Percentiles rank a stretch among this genome's conserved stretches.
These are phyloP conservation scores for Didymella segeticola DNA, from an alignment of 2,329 filamentous ascomycete genomes.

Conservation along the genomic window DNA sequence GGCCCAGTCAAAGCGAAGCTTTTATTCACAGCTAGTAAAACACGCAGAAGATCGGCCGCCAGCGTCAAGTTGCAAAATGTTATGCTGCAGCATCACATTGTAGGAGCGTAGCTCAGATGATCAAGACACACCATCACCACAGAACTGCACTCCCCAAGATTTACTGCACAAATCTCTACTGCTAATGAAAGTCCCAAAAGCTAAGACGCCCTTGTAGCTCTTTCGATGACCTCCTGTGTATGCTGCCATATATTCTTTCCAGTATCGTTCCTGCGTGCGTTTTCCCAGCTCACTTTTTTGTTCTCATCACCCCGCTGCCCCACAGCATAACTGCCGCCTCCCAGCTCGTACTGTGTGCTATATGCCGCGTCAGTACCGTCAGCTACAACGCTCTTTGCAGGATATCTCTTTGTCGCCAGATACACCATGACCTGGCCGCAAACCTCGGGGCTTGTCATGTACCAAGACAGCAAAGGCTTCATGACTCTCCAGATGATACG, in stretches of 20 bases:
- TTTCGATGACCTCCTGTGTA: constrained; percentile 36
- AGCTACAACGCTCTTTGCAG: constrained; percentile 21
- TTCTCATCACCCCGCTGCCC: constrained; percentile 30
- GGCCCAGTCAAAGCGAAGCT: too few species aligned
- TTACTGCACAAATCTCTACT: too few species aligned
- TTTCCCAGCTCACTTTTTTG: constrained; percentile 25
- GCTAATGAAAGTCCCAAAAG: too few species aligned
- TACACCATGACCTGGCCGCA: constrained; percentile 45
- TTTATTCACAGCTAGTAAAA: too few species aligned
- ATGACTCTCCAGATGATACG: constrained; percentile 33
- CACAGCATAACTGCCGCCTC: constrained; percentile 39
- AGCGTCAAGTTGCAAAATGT: too few species aligned
- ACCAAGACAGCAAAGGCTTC: constrained; percentile 32
- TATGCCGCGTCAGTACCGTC: constrained; percentile 14
- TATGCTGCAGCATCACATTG: too few species aligned
- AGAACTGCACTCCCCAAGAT: too few species aligned
- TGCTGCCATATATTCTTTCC: constrained; percentile 42
- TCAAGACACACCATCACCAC: too few species aligned
- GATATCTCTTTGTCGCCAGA: constrained; percentile 32
- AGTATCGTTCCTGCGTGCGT: constrained; percentile 33
- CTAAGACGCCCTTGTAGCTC: background rate
- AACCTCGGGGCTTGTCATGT: constrained; percentile 30
- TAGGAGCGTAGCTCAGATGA: too few species aligned
- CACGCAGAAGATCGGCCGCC: too few species aligned
- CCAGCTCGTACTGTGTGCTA: constrained; percentile 30